These are phyloP conservation scores for Eragrostis nindensis DNA, from an alignment of 176 grass and related monocot genomes.

Conservation along the genomic window DNA sequence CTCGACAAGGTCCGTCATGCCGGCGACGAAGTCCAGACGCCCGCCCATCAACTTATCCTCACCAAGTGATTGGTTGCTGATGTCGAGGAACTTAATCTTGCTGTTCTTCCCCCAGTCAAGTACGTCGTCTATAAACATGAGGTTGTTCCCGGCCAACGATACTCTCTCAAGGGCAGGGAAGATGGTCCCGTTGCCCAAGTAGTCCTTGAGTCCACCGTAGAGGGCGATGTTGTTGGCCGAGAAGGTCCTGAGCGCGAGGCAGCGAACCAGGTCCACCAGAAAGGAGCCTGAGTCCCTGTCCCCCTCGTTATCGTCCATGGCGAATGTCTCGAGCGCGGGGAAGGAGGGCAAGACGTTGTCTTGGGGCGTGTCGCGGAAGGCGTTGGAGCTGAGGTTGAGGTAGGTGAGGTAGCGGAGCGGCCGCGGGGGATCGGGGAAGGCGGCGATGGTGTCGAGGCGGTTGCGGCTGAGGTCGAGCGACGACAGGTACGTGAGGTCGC, in stretches of 20 bases:
- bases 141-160: not conserved
- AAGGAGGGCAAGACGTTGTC: not conserved
- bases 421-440: not conserved
- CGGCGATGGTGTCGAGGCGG: not conserved
- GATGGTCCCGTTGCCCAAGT: not conserved
- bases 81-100: constrained; percentile 32
- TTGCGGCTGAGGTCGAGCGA: constrained; percentile 31
- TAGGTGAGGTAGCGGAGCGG: too few relatives aligned
- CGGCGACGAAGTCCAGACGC: not conserved
- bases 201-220: not conserved
- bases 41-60: not conserved
- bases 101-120: not conserved
- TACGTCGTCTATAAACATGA: rapidly evolving
- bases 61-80: not conserved
- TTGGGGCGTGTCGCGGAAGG: not conserved
- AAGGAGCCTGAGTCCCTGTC: too few relatives aligned
- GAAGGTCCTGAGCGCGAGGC: constrained; percentile 1
- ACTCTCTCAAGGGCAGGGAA: constrained; percentile 13
- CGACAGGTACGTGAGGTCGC: not conserved
- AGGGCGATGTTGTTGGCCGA: constrained; percentile 15
- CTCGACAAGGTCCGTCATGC: constrained; percentile 29
- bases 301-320: too few relatives aligned
- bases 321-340: too few relatives aligned
- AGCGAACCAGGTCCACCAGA: not conserved
- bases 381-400: not conserved